Conservation (phyloP, 2,329 filamentous ascomycete genomes). For the Hypomyces rosellus region DNA sequence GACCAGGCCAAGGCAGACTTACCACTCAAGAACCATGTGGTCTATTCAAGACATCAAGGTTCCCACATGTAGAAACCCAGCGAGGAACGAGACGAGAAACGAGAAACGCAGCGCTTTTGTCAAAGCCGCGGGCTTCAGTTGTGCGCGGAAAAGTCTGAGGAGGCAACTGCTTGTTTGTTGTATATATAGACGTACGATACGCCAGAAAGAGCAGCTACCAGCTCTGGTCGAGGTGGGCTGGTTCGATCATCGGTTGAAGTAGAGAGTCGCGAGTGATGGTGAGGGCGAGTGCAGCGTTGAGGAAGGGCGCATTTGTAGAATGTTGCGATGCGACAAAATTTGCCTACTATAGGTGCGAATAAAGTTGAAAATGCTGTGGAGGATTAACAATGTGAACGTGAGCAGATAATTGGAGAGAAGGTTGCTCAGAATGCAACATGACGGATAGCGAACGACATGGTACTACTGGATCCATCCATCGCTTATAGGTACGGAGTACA, state of each 20-base stretch:
- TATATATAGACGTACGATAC: neutral
- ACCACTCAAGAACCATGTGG: slow-evolving; percentile 12
- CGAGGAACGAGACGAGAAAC: neutral
- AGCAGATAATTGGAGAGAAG: slow-evolving; percentile 6
- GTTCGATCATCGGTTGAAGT: slow-evolving; percentile 9
- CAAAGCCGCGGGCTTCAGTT: neutral
- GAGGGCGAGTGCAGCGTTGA: neutral
- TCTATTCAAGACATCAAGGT: slow-evolving; percentile 10
- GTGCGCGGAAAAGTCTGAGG: slow-evolving; percentile 4
- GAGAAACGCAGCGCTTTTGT: neutral
- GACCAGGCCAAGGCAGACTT: slow-evolving; percentile 2
- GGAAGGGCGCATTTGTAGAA: slow-evolving; percentile 10
- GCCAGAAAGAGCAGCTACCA: slow-evolving; percentile 7
- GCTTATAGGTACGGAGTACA: neutral
- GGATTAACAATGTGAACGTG: no score
- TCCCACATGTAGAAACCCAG: neutral
- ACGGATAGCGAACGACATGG: slow-evolving; percentile 3
- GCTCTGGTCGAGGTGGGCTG: slow-evolving; percentile 9
- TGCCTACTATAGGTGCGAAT: no score
- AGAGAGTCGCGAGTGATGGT: slow-evolving; percentile 1
- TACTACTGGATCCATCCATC: neutral
- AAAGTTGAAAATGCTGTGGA: no score
- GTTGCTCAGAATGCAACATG: slow-evolving; percentile 10
- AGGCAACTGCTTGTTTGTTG: neutral
- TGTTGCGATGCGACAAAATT: slow-evolving; percentile 5